phyloP scores from a whole-genome alignment of 2,329 filamentous ascomycete species.

The Cordyceps javanica region DNA sequence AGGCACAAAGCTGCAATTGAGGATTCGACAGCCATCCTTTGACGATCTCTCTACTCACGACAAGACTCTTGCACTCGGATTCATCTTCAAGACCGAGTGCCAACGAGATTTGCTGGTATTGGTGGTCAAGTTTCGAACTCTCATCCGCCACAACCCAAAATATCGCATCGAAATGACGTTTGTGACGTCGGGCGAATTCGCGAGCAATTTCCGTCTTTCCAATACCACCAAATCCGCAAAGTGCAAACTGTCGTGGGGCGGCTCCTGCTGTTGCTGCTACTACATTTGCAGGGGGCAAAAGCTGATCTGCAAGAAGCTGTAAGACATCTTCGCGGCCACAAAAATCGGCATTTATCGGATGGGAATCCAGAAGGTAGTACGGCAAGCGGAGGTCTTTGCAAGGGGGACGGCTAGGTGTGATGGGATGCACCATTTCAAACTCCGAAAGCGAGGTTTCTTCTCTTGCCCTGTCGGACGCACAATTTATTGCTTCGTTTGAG shows the following conservation, averaged over 20 bases:
- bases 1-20: neutral
- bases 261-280: neutral
- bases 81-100: conserved; percentile 8
- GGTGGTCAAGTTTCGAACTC: conserved; percentile 9
- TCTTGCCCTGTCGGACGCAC: neutral
- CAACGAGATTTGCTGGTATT: conserved; percentile 6
- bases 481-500: neutral
- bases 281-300: conserved; percentile 5
- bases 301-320: conserved; percentile 1
- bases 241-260: conserved; percentile 1
- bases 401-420: neutral
- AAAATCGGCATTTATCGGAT: neutral
- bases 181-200: conserved; percentile 3
- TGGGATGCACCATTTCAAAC: conserved; percentile 4
- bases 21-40: conserved; percentile 10
- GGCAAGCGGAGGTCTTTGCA: neutral
- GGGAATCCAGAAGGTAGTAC: neutral
- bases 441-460: neutral
- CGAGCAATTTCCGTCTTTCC: conserved; percentile 13
- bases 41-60: conserved; percentile 7
- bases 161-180: conserved; percentile 6
- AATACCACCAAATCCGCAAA: conserved; percentile 10
- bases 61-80: conserved; percentile 8
- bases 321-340: conserved; percentile 11
- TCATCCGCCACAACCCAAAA: conserved; percentile 11